Evolutionary conservation across 257 asterid species (phyloP).

Genomic region (Nicotiana sylvestris): DNA sequence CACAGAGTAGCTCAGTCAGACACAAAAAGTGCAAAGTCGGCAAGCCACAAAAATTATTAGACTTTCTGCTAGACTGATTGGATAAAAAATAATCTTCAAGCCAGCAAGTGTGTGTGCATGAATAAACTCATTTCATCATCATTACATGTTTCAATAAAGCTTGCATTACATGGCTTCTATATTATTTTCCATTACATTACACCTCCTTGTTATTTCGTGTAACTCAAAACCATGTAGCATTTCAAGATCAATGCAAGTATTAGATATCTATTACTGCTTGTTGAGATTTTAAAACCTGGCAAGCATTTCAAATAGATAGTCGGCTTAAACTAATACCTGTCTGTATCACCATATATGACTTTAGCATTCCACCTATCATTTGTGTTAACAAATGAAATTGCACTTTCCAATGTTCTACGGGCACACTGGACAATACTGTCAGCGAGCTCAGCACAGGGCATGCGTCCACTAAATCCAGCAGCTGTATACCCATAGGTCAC

Average conservation of each 20-base stretch:
- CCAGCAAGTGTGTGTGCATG: neutral
- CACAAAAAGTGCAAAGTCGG: neutral
- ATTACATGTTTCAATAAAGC: neutral
- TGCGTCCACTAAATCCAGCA: conserved; percentile 99
- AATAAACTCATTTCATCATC: conserved; percentile 6
- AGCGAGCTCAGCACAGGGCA: conserved; percentile 99
- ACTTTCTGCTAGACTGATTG: neutral
- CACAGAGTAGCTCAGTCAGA: neutral
- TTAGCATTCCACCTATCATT: conserved; percentile 78
- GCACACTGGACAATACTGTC: conserved; percentile 98
- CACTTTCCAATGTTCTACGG: conserved; percentile 86
- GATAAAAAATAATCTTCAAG: neutral
- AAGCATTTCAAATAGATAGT: neutral
- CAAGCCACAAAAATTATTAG: neutral
- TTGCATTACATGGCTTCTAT: neutral
- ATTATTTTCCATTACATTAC: neutral
- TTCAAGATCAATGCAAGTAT: conserved; percentile 1
- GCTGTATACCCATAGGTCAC: conserved; percentile 98
- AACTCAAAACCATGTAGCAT: neutral
- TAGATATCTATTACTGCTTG: neutral
- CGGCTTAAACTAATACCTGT: conserved; percentile 43
- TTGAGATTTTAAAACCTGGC: neutral
- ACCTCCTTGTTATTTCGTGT: neutral
- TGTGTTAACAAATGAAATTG: conserved; percentile 76
- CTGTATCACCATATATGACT: conserved; percentile 94